Evolutionary conservation across 495 filamentous ascomycete species (phyloP).

Genomic region (Podospora pseudocomata): DNA sequence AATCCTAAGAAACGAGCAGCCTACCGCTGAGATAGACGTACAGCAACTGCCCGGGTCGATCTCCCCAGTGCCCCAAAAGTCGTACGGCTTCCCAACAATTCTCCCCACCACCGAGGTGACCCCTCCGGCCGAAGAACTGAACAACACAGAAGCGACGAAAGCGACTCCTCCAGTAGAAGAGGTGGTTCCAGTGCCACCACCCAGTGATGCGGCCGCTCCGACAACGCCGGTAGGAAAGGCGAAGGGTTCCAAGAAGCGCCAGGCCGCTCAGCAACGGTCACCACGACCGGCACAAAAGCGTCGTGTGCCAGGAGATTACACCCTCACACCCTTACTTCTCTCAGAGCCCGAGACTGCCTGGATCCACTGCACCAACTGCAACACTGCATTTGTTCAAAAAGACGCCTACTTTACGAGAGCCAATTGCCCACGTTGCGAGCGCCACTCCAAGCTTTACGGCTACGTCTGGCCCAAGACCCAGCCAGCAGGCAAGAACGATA

Average conservation of each 20-base stretch:
- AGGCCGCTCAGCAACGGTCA: neutral
- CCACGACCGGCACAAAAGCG: constrained; percentile 27
- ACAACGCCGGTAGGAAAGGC: constrained; percentile 1
- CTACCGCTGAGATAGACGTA: constrained; percentile 9
- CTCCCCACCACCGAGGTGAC: constrained; percentile 17
- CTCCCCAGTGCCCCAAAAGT: constrained; percentile 10
- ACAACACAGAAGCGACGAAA: neutral
- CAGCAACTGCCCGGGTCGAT: constrained; percentile 7
- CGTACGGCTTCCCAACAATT: constrained; percentile 5
- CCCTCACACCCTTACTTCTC: constrained; percentile 67
- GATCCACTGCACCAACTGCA: constrained; percentile 83
- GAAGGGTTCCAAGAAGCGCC: constrained; percentile 2
- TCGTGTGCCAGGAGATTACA: constrained; percentile 70
- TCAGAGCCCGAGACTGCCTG: constrained; percentile 71
- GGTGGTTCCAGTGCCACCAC: neutral
- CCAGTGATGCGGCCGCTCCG: neutral
- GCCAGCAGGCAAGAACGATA: constrained; percentile 64
- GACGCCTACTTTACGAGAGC: constrained; percentile 81
- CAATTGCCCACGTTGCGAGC: constrained; percentile 87
- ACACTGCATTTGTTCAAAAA: constrained; percentile 73
- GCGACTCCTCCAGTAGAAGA: neutral
- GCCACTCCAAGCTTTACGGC: constrained; percentile 93
- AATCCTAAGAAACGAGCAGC: constrained; percentile 32
- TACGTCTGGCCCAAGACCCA: constrained; percentile 95
- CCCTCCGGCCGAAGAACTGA: neutral